Evolutionary conservation across 352 stramenopile genomes (phyloP), one percentile per base, ranked within the genome.

Genomic region (Phytophthora ramorum): DNA sequence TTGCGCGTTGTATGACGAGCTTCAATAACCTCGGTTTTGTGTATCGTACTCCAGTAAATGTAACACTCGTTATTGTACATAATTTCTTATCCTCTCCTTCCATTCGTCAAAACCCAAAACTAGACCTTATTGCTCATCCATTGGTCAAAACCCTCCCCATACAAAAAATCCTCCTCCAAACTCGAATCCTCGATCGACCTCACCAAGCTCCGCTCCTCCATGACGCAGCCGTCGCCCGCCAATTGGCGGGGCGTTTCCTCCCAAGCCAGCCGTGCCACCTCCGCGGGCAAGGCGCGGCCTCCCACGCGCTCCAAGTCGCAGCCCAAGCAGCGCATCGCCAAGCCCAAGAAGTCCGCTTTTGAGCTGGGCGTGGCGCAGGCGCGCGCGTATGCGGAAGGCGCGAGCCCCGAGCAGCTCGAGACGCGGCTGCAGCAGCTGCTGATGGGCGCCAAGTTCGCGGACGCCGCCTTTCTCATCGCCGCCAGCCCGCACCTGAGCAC

Each of bases 401-500:
- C 85, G 22, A 75, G 48, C 24, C 68, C 74, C 16, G 75, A 85
- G 37, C 53, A 90, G 52, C 68, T 90, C 7, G 83, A 93, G 60
- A 32, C 66, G 26, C 40, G 79, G 24, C 53, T 96, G 44, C 84
- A 96, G 57, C 40, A 79, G 48, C 54, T 92, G 2, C 54, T 96
- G 16, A 67, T 79, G 38, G 51, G 57, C 22, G 58, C 58, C 8
- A 61, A 72, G 17, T 94, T 86, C 49, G 58, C 75, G 9, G 83
- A 94, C 41, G 84, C 88, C 0, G 88, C 86, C 30, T 88, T 89
- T 52, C 59, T 92, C 51, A 94, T 96, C 62, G 76, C 74, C 4
- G 75, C 74, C 26, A 83, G 69, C 22, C 10, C 69, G 24, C 60
- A 78, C 34, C 51, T 95, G 13, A 68, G 66, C 19, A 55, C 71